Evolutionary conservation across 805 yeast genomes (phyloP).

Genomic region (Saturnispora kantuleensis): DNA sequence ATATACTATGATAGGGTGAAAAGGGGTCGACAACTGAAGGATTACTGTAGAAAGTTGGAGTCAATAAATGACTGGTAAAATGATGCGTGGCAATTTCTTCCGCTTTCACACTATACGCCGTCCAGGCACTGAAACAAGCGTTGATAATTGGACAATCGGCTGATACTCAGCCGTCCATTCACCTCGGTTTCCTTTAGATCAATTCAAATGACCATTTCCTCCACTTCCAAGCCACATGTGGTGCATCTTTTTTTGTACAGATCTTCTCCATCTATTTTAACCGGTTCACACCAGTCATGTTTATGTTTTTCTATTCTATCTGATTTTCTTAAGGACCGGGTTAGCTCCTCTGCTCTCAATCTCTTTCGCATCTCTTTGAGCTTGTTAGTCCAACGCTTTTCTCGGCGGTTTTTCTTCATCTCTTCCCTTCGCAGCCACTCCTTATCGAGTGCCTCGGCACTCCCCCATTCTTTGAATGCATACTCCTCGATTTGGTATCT

Average conservation of each 20-base stretch:
- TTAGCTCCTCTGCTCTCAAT: slow-evolving; percentile 85
- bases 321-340: slow-evolving; percentile 56
- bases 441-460: slow-evolving; percentile 76
- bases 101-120: too few species aligned
- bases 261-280: slow-evolving; percentile 20
- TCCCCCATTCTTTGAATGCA: slow-evolving; percentile 93
- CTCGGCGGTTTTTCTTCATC: slow-evolving; percentile 60
- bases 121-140: too few species aligned
- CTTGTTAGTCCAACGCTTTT: slow-evolving; percentile 67
- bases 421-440: slow-evolving; percentile 85
- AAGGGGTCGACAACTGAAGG: slow-evolving; percentile 23
- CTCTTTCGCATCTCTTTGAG: slow-evolving; percentile 81
- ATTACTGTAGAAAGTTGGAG: slow-evolving; percentile 6
- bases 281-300: slow-evolving; percentile 65
- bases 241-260: slow-evolving; percentile 53
- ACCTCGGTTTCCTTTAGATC: too few species aligned
- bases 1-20: slow-evolving; percentile 46
- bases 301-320: slow-evolving; percentile 44
- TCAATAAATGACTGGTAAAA: slow-evolving; percentile 19
- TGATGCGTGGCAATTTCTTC: too few species aligned
- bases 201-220: slow-evolving; percentile 41
- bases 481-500: slow-evolving; percentile 89
- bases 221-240: slow-evolving; percentile 77
- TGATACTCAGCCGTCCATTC: too few species aligned
- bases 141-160: too few species aligned